Base-by-base conservation (phyloP, 2,329 filamentous ascomycete genomes). In the Talaromyces sp. region DNA sequence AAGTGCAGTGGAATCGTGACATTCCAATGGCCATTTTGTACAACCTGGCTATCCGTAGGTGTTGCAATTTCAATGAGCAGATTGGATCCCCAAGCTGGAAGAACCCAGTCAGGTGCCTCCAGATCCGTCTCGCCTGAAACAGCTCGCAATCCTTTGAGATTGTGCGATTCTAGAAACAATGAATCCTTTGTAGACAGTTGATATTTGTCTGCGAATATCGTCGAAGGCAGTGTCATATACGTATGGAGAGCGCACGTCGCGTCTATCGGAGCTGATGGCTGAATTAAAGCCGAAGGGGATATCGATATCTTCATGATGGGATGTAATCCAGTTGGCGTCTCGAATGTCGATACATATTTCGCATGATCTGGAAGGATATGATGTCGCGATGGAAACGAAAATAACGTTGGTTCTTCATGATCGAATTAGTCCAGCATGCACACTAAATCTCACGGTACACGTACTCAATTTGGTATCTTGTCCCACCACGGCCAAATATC, bases 181-280 rank as follows among this genome's bases (percentile, higher is more conserved):
- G 85, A 78, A 65, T 81, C 79, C 3, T 73, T 73, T 10, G 79
- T 81, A 19, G 76, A 79, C 66, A 97, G 85, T 77, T 96, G 92
- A 78, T 97, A 96, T 73, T 89, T 89, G 80, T 98, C 94, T 45
- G 90, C 87, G 77, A 98, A 97, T 67, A 97, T 83, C 58, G 84
- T 80, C 31, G 89, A 90, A 1, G 94, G 93, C 2, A 97, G 85
- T 0, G 92, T 96, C 31, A 97, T 80, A 76, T 96, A 92, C 11
- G 90, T 86, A 77, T 97, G 89, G 0, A 93, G 82, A 16, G 85
- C 84, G 77, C 94, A 97, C 35, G 81, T 79, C n/a, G 82, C 79
- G 50, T 85, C 83, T 1, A 70, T 65, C 0, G 78, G 76, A 35
- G 75, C 74, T 60, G 84, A 74, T 70, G 82, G 78, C 0, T 84